Evolutionary conservation across 2,329 filamentous ascomycete species (phyloP).

Genomic region (Pestalotiopsis sp.): DNA sequence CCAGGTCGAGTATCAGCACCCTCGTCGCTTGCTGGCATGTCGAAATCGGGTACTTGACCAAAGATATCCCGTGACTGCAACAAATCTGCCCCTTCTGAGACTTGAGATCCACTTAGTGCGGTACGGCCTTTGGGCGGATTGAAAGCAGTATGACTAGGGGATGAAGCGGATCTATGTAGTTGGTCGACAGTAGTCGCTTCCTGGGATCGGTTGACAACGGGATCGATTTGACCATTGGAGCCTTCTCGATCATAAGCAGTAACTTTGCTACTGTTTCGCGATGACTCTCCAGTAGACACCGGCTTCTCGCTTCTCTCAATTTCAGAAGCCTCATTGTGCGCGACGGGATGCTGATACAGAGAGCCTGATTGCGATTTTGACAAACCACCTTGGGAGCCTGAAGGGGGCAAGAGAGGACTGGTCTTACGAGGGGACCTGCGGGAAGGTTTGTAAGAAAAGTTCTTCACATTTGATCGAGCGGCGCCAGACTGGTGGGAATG

Average conservation of each 20-base stretch:
- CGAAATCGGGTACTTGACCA: neutral
- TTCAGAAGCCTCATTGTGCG: neutral
- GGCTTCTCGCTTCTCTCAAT: neutral
- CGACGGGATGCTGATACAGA: neutral
- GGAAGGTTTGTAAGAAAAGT: neutral
- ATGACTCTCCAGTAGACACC: neutral
- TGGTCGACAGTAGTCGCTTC: neutral
- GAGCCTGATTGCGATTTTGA: neutral
- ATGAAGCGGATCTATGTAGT: neutral
- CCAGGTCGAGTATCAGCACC: neutral
- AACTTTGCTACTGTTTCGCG: neutral
- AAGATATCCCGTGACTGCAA: neutral
- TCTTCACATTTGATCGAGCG: neutral
- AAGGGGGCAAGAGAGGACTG: neutral
- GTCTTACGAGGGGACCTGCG: neutral
- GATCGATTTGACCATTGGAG: neutral
- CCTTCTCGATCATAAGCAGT: neutral
- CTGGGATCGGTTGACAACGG: neutral
- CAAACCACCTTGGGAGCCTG: neutral
- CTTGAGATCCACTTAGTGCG: neutral
- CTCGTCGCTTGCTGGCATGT: neutral
- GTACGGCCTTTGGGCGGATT: too few relatives aligned
- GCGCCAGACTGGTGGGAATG: neutral
- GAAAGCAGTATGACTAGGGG: neutral
- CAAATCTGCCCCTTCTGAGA: neutral